Conservation (phyloP, 768 basidiomycete genomes). For the Chalciporus piperatus region DNA sequence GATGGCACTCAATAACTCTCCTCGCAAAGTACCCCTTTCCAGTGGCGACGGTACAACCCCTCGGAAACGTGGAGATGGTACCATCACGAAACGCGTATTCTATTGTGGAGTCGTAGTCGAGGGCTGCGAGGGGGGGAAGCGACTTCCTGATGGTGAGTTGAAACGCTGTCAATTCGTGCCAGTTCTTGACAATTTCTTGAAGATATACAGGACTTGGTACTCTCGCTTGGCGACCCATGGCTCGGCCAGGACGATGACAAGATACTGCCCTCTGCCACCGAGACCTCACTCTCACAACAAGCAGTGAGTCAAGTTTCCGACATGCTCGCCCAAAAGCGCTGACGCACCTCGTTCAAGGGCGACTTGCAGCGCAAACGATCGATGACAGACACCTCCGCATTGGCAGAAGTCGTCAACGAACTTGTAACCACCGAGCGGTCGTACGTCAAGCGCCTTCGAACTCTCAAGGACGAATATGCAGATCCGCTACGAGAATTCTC, state of each 20-base stretch:
- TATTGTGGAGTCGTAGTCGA: slow-evolving; percentile 90
- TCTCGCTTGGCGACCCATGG: slow-evolving; percentile 71
- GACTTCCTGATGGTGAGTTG: slow-evolving; percentile 61
- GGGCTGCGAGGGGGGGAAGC: slow-evolving; percentile 66
- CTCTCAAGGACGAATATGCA: slow-evolving; percentile 86
- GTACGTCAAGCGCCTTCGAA: slow-evolving; percentile 80
- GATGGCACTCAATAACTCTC: slow-evolving; percentile 69
- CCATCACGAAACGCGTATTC: slow-evolving; percentile 76
- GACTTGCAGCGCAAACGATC: slow-evolving; percentile 48
- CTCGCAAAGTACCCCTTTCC: slow-evolving; percentile 73
- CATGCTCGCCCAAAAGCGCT: slow-evolving; percentile 4
- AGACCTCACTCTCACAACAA: slow-evolving; percentile 36
- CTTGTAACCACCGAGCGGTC: slow-evolving; percentile 86
- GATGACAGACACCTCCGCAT: slow-evolving; percentile 59
- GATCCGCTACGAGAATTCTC: slow-evolving; percentile 88
- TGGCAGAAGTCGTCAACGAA: slow-evolving; percentile 78
- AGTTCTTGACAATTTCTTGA: slow-evolving; percentile 13
- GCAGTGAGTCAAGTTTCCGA: slow-evolving; percentile 39
- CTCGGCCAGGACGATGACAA: slow-evolving; percentile 48
- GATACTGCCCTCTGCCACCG: slow-evolving; percentile 42
- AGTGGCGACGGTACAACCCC: slow-evolving; percentile 58
- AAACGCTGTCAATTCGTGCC: not conserved
- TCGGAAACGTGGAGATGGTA: slow-evolving; percentile 37
- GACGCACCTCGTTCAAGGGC: slow-evolving; percentile 19
- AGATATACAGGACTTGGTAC: slow-evolving; percentile 79